phyloP scores from a whole-genome alignment of 139 green algal species.

The Micractinium conductrix region DNA sequence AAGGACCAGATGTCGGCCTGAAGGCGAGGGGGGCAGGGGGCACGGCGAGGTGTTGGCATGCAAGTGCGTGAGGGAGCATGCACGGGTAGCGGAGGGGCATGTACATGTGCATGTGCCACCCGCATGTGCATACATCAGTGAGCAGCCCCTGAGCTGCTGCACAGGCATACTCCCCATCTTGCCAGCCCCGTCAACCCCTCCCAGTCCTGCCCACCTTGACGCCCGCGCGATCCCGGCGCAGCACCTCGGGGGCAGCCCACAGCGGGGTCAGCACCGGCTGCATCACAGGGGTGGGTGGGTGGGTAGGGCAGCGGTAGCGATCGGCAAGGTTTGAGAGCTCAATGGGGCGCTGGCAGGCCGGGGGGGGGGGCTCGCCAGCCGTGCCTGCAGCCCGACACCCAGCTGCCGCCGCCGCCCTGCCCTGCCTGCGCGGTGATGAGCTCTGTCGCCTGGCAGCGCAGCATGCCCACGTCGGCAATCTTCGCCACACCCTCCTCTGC shows the following conservation, averaged over 20 bases:
- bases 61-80: neutral
- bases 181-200: neutral
- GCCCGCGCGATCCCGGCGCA: slow-evolving; percentile 64
- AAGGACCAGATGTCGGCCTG: slow-evolving; percentile 75
- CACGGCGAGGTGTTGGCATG: neutral
- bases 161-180: too few relatives aligned
- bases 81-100: too few relatives aligned
- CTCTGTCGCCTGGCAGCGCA: slow-evolving; percentile 82
- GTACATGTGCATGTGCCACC: too few relatives aligned
- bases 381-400: slow-evolving; percentile 88
- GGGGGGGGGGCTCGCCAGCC: too few relatives aligned
- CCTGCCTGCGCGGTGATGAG: slow-evolving; percentile 78
- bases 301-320: too few relatives aligned
- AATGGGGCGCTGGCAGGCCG: too few relatives aligned
- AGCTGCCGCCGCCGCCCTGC: slow-evolving; percentile 59
- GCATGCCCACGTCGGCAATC: slow-evolving; percentile 81
- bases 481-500: slow-evolving; percentile 76
- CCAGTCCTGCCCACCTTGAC: slow-evolving; percentile 55
- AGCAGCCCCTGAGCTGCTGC: too few relatives aligned
- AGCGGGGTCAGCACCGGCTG: slow-evolving; percentile 80
- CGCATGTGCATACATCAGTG: too few relatives aligned
- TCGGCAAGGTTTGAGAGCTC: too few relatives aligned
- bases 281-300: too few relatives aligned
- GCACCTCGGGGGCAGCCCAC: slow-evolving; percentile 79
- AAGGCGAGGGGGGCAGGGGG: neutral